These are phyloP conservation scores for Terana coerulea DNA, from an alignment of 768 basidiomycete genomes.

Conservation along the genomic window DNA sequence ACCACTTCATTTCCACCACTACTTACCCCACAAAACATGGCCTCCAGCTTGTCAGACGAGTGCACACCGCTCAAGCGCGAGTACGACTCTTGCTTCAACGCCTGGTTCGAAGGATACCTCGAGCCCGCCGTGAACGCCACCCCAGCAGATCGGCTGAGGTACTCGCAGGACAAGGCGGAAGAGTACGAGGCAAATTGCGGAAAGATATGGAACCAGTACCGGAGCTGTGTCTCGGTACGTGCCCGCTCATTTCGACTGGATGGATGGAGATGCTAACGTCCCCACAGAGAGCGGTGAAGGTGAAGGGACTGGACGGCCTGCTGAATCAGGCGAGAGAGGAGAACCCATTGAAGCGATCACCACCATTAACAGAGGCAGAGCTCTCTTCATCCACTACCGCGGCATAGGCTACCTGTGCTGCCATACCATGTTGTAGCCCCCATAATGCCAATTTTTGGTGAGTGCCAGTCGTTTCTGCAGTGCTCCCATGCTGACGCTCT, in stretches of 20 bases:
- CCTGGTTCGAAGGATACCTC: slow-evolving; percentile 97
- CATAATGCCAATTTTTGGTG: too few relatives aligned
- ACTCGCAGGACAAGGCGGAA: slow-evolving; percentile 75
- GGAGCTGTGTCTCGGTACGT: slow-evolving; percentile 73
- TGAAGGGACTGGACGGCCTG: slow-evolving; percentile 70
- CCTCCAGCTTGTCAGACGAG: slow-evolving; percentile 73
- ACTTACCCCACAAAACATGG: slow-evolving; percentile 40
- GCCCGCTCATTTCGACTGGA: not conserved
- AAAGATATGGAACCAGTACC: slow-evolving; percentile 76
- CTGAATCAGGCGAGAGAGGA: slow-evolving; percentile 62
- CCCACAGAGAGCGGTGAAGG: slow-evolving; percentile 72
- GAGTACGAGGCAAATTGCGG: slow-evolving; percentile 89
- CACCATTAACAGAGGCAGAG: slow-evolving; percentile 33
- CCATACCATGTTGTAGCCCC: too few relatives aligned
- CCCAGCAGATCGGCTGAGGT: slow-evolving; percentile 48
- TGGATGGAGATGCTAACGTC: not conserved
- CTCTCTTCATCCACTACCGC: too few relatives aligned
- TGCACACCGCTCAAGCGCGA: slow-evolving; percentile 88
- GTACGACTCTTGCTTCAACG: slow-evolving; percentile 95
- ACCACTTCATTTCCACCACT: not conserved
- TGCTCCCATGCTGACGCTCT: too few relatives aligned
- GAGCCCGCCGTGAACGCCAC: slow-evolving; percentile 61
- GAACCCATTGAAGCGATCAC: slow-evolving; percentile 50
- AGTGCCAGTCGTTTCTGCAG: too few relatives aligned
- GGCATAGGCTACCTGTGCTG: too few relatives aligned